Conservation (phyloP, 1,139 yeast genomes). For the Nadsonia starkeyi-henricii region DNA sequence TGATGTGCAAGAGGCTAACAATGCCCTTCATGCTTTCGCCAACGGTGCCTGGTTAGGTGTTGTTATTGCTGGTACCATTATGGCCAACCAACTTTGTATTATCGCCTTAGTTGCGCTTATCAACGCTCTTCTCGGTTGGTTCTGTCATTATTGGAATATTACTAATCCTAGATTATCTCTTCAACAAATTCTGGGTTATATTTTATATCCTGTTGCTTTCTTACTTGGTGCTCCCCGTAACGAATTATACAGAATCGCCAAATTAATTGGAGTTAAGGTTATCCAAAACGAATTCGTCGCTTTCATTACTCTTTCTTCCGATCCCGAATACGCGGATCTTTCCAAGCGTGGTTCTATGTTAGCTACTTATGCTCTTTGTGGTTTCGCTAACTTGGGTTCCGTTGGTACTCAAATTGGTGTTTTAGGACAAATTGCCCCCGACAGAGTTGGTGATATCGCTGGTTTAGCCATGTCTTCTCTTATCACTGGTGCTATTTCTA, state of each 20-base stretch:
- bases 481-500: slow-evolving; percentile 42
- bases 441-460: slow-evolving; percentile 37
- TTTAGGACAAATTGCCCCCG: slow-evolving; percentile 42
- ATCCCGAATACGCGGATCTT: slow-evolving; percentile 34
- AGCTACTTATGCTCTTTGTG: slow-evolving; percentile 53
- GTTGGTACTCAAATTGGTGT: slow-evolving; percentile 54
- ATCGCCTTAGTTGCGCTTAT: slow-evolving; percentile 46
- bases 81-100: slow-evolving; percentile 49
- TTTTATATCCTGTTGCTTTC: slow-evolving; percentile 49
- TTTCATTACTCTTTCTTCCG: slow-evolving; percentile 29
- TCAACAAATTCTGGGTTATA: slow-evolving; percentile 43
- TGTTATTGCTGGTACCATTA: slow-evolving; percentile 43
- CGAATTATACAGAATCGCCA: slow-evolving; percentile 39
- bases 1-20: slow-evolving; percentile 34
- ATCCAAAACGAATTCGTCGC: slow-evolving; percentile 56
- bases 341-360: slow-evolving; percentile 41
- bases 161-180: slow-evolving; percentile 35
- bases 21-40: slow-evolving; percentile 49
- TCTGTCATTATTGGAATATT: slow-evolving; percentile 52
- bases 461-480: slow-evolving; percentile 37
- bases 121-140: slow-evolving; percentile 49
- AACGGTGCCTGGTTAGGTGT: slow-evolving; percentile 51
- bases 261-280: slow-evolving; percentile 43
- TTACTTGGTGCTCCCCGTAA: slow-evolving; percentile 46
- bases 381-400: slow-evolving; percentile 52